Evolutionary conservation across 139 green algal genomes (phyloP).

Genomic region (Ettlia oleoabundans): DNA sequence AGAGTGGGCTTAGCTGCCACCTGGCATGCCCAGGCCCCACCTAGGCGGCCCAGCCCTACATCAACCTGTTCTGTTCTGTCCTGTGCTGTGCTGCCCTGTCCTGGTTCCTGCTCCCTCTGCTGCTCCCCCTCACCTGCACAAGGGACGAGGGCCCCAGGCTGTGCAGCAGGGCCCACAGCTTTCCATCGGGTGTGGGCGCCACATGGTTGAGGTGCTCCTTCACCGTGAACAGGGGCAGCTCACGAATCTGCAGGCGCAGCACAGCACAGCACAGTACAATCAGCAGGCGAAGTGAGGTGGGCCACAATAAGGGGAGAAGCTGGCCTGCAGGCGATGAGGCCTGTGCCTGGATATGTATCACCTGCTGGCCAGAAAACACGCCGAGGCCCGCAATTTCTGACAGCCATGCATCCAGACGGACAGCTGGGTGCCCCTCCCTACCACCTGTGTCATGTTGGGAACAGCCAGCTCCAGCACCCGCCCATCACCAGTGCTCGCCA

Average conservation of each 20-base stretch:
- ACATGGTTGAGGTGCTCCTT: conserved; percentile 82
- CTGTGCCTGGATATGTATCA: background rate
- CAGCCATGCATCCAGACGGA: background rate
- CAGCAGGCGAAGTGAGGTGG: too few species aligned
- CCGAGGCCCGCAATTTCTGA: background rate
- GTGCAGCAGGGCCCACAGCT: conserved; percentile 80
- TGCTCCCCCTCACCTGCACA: conserved; percentile 36
- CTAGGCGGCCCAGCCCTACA: background rate
- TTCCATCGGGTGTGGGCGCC: conserved; percentile 50
- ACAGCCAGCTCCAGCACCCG: conserved; percentile 68
- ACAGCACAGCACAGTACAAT: background rate
- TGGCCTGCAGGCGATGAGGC: background rate
- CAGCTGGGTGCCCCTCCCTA: background rate
- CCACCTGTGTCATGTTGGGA: conserved; percentile 61
- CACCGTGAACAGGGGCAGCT: conserved; percentile 65
- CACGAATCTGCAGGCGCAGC: conserved; percentile 32
- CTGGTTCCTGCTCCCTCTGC: background rate
- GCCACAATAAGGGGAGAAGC: too few species aligned
- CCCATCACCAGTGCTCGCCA: conserved; percentile 72
- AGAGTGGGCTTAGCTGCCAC: too few species aligned
- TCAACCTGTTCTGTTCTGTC: background rate
- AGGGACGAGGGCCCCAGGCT: conserved; percentile 61
- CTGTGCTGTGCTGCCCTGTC: background rate
- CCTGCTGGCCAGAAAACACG: background rate
- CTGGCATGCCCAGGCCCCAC: too few species aligned